These are phyloP conservation scores for Wolfiporia cocos DNA, from an alignment of 1,284 basidiomycete species.

Conservation along the genomic window DNA sequence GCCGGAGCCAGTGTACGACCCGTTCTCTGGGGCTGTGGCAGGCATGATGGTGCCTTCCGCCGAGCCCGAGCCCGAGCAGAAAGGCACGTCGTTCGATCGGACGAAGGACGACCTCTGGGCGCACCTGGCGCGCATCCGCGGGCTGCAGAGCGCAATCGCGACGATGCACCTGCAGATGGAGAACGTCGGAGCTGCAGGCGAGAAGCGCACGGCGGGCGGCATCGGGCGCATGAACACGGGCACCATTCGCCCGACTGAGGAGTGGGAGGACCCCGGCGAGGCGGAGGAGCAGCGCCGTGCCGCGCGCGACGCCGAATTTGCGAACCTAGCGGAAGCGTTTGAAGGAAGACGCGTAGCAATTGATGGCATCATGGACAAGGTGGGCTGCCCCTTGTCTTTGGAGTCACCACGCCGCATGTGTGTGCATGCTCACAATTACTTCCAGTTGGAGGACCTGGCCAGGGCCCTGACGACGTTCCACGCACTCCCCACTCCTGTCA, in stretches of 20 bases:
- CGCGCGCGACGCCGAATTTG: conserved; percentile 57
- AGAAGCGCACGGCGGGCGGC: conserved; percentile 16
- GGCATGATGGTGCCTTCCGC: conserved; percentile 29
- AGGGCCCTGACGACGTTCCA: conserved; percentile 54
- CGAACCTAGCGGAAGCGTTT: conserved; percentile 58
- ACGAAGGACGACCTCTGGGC: conserved; percentile 55
- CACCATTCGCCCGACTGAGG: conserved; percentile 21
- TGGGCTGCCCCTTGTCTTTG: conserved; percentile 16
- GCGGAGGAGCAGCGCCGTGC: conserved; percentile 28
- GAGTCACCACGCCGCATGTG: conserved; percentile 2
- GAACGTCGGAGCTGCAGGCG: conserved; percentile 36
- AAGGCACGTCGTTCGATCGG: conserved; percentile 19
- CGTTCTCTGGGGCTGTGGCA: conserved; percentile 41
- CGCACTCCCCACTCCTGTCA: conserved; percentile 44
- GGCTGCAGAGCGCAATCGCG: conserved; percentile 65
- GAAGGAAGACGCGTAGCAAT: conserved; percentile 61
- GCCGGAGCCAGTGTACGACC: conserved; percentile 39
- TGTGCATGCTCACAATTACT: conserved; percentile 1
- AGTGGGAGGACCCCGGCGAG: conserved; percentile 28
- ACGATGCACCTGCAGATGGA: conserved; percentile 71
- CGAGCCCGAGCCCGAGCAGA: conserved; percentile 14
- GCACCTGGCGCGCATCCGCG: conserved; percentile 56
- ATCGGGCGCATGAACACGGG: conserved; percentile 22
- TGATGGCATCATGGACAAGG: conserved; percentile 67
- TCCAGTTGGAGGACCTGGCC: conserved; percentile 53